phyloP scores from a whole-genome alignment of 2,329 filamentous ascomycete genomes.

The Arthrobotrys pseudoclavata region DNA sequence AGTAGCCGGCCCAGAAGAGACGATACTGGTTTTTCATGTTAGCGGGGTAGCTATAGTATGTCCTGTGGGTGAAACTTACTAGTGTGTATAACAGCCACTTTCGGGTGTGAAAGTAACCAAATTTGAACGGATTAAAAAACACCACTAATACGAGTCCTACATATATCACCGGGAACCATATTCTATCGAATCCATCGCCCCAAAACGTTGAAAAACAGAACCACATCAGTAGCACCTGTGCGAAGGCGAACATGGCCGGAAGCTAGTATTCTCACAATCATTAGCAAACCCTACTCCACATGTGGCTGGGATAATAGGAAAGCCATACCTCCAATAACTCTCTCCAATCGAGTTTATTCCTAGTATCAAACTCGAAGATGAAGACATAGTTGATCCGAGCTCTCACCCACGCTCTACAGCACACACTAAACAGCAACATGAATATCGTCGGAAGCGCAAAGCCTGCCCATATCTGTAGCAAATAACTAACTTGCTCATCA shows the following conservation, averaged over 20 bases:
- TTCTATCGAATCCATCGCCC: constrained; percentile 70
- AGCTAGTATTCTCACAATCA: constrained; percentile 69
- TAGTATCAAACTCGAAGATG: constrained; percentile 94
- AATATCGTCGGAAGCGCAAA: constrained; percentile 88
- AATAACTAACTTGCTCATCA: constrained; percentile 66
- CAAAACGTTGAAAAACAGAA: constrained; percentile 78
- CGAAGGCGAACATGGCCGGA: constrained; percentile 83
- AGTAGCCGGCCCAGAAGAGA: constrained; percentile 84
- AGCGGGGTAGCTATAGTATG: constrained; percentile 64
- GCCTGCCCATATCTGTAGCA: constrained; percentile 80
- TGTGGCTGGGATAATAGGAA: not conserved
- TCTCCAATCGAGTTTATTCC: constrained; percentile 89
- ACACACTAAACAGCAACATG: constrained; percentile 85
- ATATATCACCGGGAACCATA: constrained; percentile 88
- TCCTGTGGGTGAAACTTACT: constrained; percentile 66
- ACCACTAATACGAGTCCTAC: constrained; percentile 77
- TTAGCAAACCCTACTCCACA: constrained; percentile 54
- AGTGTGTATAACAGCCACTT: constrained; percentile 91
- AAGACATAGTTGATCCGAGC: constrained; percentile 96
- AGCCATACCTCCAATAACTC: constrained; percentile 78
- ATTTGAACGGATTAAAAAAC: constrained; percentile 80
- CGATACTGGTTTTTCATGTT: constrained; percentile 75
- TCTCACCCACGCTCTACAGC: constrained; percentile 84
- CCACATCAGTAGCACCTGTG: constrained; percentile 86
- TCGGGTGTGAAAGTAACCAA: constrained; percentile 81